Conservation (phyloP, 192 early-diverging fungal species). For the Radiomyces spectabilis region DNA sequence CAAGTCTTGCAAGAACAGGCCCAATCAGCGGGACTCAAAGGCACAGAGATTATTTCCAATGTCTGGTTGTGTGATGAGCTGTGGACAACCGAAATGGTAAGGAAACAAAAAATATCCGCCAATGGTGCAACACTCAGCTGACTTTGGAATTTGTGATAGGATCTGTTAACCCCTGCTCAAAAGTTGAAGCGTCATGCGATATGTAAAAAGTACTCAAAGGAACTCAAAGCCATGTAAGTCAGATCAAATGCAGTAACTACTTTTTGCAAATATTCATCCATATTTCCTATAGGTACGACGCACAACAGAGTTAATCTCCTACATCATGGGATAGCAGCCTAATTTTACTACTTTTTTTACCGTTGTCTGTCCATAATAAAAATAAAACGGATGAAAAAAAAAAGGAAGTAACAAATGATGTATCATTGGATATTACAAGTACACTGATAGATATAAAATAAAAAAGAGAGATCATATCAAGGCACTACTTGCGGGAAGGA, state of each 20-base stretch:
- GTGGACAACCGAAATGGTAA: conserved; percentile 87
- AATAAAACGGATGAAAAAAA: background rate
- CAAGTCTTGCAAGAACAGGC: conserved; percentile 44
- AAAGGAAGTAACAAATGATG: no score
- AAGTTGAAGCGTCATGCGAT: conserved; percentile 85
- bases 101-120: conserved; percentile 16
- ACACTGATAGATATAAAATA: background rate
- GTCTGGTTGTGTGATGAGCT: conserved; percentile 64
- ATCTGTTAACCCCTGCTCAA: conserved; percentile 83
- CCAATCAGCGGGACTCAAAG: conserved; percentile 56
- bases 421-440: no score
- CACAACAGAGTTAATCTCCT: no score
- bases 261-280: no score
- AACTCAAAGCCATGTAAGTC: conserved; percentile 53
- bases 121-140: background rate
- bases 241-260: no score
- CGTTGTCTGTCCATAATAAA: conserved; percentile 2
- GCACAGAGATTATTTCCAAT: conserved; percentile 65
- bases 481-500: background rate
- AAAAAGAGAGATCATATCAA: background rate
- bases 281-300: no score
- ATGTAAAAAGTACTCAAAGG: conserved; percentile 41
- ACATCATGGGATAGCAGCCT: no score
- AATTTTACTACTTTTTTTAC: background rate
- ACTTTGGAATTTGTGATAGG: conserved; percentile 27